Conservation (phyloP, 306 rosid species). For the Quercus aquifolioides region DNA sequence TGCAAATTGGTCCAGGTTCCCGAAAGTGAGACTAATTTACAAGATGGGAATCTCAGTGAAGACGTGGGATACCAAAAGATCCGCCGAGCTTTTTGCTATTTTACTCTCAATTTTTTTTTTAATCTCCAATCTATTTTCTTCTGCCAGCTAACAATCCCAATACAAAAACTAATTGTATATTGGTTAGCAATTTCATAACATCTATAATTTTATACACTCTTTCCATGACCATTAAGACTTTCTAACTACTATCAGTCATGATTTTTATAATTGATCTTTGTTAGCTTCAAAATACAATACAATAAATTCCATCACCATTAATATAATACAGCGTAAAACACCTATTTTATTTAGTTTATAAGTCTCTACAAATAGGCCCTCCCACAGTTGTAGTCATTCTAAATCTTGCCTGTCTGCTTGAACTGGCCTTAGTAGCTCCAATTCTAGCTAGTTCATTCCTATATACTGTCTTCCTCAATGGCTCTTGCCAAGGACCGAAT, state of each 20-base stretch:
- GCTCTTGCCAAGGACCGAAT: slow-evolving; percentile 44
- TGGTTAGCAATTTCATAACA: not conserved
- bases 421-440: slow-evolving; percentile 9
- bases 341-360: slow-evolving; percentile 4
- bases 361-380: slow-evolving; percentile 46
- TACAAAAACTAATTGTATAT: slow-evolving; percentile 10
- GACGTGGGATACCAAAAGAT: slow-evolving; percentile 72
- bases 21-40: slow-evolving; percentile 6
- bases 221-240: slow-evolving; percentile 20
- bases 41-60: slow-evolving; percentile 44
- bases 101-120: not conserved
- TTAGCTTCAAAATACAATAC: not conserved
- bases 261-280: slow-evolving; percentile 9
- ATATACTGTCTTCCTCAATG: slow-evolving; percentile 24
- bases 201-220: slow-evolving; percentile 4
- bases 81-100: slow-evolving; percentile 66
- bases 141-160: slow-evolving; percentile 77
- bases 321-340: not conserved
- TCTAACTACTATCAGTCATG: slow-evolving; percentile 12
- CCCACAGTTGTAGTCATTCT: slow-evolving; percentile 14
- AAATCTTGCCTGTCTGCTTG: slow-evolving; percentile 8
- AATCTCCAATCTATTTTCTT: slow-evolving; percentile 22
- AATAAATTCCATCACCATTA: slow-evolving; percentile 28
- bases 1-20: slow-evolving; percentile 13
- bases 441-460: not conserved